Base-by-base conservation (phyloP, 768 basidiomycete genomes). In the Leucosporidium creatinivorum region DNA sequence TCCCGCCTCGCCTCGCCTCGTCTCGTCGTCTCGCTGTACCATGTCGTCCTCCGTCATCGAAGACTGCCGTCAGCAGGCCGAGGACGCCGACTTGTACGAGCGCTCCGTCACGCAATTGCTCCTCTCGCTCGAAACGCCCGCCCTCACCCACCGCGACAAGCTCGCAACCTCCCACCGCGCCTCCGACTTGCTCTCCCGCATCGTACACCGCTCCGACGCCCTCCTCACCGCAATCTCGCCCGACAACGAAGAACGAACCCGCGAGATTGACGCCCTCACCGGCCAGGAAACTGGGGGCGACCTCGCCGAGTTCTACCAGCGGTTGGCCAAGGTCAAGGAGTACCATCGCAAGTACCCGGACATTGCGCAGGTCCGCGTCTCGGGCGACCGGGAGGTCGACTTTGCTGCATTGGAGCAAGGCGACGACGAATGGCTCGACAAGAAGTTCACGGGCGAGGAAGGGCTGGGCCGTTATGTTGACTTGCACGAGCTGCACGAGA, bases 321-420 rank as follows among this genome's bases (percentile, higher is more conserved):
- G 96, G 81, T 87, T 98, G 83, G 87, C 86, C 77, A 92, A 89
- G 84, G 86, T 98, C 79, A 91, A 93, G 81, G 92, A 93, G 77
- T 91, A 94, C 84, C 87, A 98, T 83, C 84, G 84, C 80, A 91
- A 91, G 82, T 93, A 97, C 83, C 93, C 93, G 81, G 89, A 93
- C 81, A 82, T 88, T 80, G 83, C 84, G 76, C 63, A 52, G 33
- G 58, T 65, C 3, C 12, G 26, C 31, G 54, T 68, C 30, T 55
- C 28, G 8, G 59, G 54, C 13, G 70, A 69, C 57, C 56, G 63
- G 49, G 64, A 59, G 74, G 81, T 91, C 70, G 89, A 92, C 73
- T 78, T 79, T 88, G 90, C 58, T 13, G 69, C 68, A 21, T 55
- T 72, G 49, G 70, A 72, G 59, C 51, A 54, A 6, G 67, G 58